Percentiles rank a stretch among this genome's conserved stretches.
These are phyloP conservation scores for Centrapalus pauciflorus DNA, from an alignment of 129 eudicot genomes.

Conservation along the genomic window DNA sequence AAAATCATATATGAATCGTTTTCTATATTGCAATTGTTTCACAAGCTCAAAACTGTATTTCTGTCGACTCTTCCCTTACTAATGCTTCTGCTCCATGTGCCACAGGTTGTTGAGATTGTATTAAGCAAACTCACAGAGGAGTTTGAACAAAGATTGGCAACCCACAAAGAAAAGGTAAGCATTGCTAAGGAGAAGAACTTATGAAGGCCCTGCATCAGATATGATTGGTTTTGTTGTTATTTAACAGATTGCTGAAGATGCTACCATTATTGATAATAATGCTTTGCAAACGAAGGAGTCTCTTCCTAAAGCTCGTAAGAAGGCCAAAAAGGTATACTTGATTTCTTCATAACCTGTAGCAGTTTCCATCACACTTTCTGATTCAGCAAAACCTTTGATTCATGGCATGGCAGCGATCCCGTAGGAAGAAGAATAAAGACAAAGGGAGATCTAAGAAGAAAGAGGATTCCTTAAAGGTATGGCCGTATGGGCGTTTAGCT, in stretches of 20 bases:
- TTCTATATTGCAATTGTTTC: neutral
- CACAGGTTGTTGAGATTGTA: conserved; percentile 63
- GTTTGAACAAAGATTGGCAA: conserved; percentile 47
- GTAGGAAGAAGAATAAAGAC: conserved; percentile 4
- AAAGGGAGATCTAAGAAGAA: conserved; percentile 5
- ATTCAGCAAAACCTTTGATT: conserved; percentile 1
- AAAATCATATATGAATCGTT: neutral
- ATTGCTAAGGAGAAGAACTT: neutral
- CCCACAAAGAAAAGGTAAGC: conserved; percentile 47
- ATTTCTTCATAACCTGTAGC: neutral
- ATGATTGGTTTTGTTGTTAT: conserved; percentile 17
- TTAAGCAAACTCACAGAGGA: conserved; percentile 63
- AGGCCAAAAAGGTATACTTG: conserved; percentile 28
- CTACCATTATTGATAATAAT: conserved; percentile 9
- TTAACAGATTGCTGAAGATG: conserved; percentile 35
- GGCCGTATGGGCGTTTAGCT: no score
- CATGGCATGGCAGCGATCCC: conserved; percentile 5
- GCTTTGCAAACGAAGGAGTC: neutral
- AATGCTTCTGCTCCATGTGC: neutral
- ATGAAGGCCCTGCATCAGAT: neutral
- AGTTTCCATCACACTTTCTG: conserved; percentile 10
- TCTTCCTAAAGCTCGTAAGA: conserved; percentile 19
- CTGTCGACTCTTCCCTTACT: neutral
- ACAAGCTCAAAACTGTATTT: conserved; percentile 3
- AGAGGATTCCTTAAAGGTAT: conserved; percentile 25